Percentiles rank a stretch among this genome's conserved stretches.
These are phyloP conservation scores for Xylaria curta DNA, from an alignment of 495 filamentous ascomycete genomes.

Conservation along the genomic window DNA sequence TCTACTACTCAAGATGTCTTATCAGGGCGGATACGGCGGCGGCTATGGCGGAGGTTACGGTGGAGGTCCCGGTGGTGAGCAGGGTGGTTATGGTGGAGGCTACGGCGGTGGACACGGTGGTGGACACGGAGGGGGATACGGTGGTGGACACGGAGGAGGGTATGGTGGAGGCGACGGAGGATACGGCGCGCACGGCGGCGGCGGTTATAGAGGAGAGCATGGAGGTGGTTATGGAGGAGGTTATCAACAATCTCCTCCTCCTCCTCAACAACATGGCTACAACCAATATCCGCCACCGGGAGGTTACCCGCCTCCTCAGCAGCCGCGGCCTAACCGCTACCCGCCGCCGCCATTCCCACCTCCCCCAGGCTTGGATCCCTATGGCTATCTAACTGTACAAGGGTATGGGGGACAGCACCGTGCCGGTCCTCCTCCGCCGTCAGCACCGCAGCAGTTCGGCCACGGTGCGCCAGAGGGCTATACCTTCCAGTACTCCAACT, in stretches of 20 bases:
- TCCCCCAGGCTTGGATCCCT: constrained; percentile 43
- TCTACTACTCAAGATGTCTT: constrained; percentile 10
- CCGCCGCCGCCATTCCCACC: constrained; percentile 41
- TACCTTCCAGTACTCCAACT: constrained; percentile 85
- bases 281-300: constrained; percentile 34
- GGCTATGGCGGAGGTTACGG: constrained; percentile 30
- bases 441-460: constrained; percentile 52
- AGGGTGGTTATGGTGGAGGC: constrained; percentile 18
- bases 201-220: constrained; percentile 11
- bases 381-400: constrained; percentile 47
- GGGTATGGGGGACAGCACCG: constrained; percentile 40
- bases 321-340: constrained; percentile 43
- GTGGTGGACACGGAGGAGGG: background rate
- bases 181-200: constrained; percentile 3
- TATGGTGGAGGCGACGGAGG: constrained; percentile 33
- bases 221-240: constrained; percentile 31
- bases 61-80: constrained; percentile 1
- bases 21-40: constrained; percentile 25
- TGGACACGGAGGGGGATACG: constrained; percentile 24
- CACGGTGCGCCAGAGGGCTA: constrained; percentile 55
- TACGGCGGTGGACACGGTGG: constrained; percentile 10
- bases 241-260: constrained; percentile 23
- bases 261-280: constrained; percentile 12
- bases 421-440: constrained; percentile 56
- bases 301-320: constrained; percentile 34